These are phyloP conservation scores for Fonsecaea pedrosoi DNA, from an alignment of 2,329 filamentous ascomycete genomes.

Conservation along the genomic window DNA sequence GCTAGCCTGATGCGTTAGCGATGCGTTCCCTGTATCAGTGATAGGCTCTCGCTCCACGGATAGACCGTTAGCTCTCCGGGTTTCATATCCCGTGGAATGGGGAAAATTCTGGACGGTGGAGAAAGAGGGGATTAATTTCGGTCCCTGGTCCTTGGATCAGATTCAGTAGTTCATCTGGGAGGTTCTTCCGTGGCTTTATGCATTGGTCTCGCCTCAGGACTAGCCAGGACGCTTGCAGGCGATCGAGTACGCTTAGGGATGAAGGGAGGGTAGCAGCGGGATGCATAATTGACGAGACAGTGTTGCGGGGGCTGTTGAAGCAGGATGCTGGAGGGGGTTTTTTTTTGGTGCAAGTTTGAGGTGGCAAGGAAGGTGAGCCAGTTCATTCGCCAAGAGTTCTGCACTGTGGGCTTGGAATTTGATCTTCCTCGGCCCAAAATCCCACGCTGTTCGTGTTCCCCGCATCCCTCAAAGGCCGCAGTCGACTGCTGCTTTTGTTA, in stretches of 20 bases:
- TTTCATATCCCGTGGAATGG: constrained; percentile 17
- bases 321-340: not conserved
- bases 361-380: no score
- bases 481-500: not conserved
- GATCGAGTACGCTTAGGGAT: not conserved
- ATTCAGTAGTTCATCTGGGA: not conserved
- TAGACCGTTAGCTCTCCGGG: constrained; percentile 1
- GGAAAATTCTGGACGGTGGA: not conserved
- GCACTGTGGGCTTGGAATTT: no score
- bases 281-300: not conserved
- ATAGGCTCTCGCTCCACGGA: not conserved
- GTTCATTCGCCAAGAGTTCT: no score
- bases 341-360: not conserved
- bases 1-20: not conserved
- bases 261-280: not conserved
- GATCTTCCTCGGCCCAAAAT: not conserved
- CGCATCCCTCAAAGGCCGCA: not conserved
- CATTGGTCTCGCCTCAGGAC: not conserved
- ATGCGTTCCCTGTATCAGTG: constrained; percentile 15
- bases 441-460: not conserved
- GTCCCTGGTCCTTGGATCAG: not conserved
- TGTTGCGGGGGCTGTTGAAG: not conserved
- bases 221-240: not conserved
- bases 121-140: not conserved
- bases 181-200: not conserved